Percentiles rank a stretch among this genome's conserved stretches.
phyloP scores from a whole-genome alignment of 306 rosid genomes.

The Cucumis cinereus region DNA sequence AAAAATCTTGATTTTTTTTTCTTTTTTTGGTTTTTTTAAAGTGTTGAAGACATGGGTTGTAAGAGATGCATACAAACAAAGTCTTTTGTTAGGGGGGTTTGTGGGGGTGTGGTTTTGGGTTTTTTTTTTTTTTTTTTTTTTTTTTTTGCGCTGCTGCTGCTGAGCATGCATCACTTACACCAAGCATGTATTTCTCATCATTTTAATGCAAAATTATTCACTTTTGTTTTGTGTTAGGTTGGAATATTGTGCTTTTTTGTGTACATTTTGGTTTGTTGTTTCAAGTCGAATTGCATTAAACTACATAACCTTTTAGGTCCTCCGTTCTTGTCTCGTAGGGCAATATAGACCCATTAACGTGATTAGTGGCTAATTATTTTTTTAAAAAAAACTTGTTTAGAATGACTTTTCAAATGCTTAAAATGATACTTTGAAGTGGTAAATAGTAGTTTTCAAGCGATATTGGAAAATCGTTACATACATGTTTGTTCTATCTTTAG shows the following conservation, averaged over 20 bases:
- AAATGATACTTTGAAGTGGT: too few relatives aligned
- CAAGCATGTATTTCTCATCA: constrained; percentile 39
- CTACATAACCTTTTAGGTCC: not conserved
- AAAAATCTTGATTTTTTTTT: not conserved
- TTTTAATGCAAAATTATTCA: not conserved
- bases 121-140: constrained; percentile 2
- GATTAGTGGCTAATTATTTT: not conserved
- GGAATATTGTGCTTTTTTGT: not conserved
- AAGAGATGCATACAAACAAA: constrained; percentile 79
- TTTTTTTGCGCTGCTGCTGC: constrained; percentile 28
- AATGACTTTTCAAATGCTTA: too few relatives aligned
- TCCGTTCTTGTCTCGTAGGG: not conserved
- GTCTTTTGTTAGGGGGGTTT: constrained; percentile 31
- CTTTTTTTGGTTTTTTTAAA: not conserved
- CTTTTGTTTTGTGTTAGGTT: not conserved
- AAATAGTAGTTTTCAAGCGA: too few relatives aligned
- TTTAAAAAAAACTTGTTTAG: too few relatives aligned
- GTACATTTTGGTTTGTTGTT: not conserved
- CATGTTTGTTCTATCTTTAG: too few relatives aligned
- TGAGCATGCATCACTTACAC: constrained; percentile 97
- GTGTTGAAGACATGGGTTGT: constrained; percentile 60
- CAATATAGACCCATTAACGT: not conserved
- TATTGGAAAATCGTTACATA: too few relatives aligned
- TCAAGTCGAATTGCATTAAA: not conserved
- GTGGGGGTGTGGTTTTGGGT: constrained; percentile 13